Percentiles rank a stretch among this genome's conserved stretches.
These are phyloP conservation scores for Wickerhamiella brachini DNA, from an alignment of 805 yeast species.

Conservation along the genomic window DNA sequence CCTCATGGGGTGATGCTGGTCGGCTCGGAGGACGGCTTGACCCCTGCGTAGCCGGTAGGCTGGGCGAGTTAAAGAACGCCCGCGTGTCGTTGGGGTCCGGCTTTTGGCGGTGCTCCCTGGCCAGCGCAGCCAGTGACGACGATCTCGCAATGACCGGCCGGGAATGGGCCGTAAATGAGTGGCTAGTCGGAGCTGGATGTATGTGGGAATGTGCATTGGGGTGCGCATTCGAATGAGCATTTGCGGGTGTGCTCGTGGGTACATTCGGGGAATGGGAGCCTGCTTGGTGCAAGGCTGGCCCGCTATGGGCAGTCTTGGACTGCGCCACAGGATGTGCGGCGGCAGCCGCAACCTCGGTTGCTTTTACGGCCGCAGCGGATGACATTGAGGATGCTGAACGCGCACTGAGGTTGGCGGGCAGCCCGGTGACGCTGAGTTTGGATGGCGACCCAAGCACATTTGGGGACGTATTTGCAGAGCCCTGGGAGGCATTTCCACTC, in stretches of 20 bases:
- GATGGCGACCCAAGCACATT: neutral
- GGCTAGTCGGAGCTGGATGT: neutral
- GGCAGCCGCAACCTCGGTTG: neutral
- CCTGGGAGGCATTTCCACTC: neutral
- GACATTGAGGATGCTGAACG: neutral
- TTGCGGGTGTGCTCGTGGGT: too few species aligned
- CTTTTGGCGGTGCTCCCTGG: constrained; percentile 4
- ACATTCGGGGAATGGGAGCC: too few species aligned
- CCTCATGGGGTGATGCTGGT: neutral
- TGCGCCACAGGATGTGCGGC: neutral
- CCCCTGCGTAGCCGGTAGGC: neutral
- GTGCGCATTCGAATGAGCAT: too few species aligned
- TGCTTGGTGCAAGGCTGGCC: too few species aligned
- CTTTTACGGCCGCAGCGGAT: neutral
- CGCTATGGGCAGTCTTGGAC: neutral
- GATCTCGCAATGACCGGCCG: neutral
- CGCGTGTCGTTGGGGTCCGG: constrained; percentile 7
- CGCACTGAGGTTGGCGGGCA: neutral
- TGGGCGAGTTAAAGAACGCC: constrained; percentile 5
- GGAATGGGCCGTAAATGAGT: neutral
- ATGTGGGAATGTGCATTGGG: neutral
- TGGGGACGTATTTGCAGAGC: neutral
- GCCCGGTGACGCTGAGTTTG: neutral
- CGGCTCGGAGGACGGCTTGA: neutral
- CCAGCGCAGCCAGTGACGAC: constrained; percentile 6